Conservation (phyloP, 352 stramenopile genomes). For the Pythium folliculosum region DNA sequence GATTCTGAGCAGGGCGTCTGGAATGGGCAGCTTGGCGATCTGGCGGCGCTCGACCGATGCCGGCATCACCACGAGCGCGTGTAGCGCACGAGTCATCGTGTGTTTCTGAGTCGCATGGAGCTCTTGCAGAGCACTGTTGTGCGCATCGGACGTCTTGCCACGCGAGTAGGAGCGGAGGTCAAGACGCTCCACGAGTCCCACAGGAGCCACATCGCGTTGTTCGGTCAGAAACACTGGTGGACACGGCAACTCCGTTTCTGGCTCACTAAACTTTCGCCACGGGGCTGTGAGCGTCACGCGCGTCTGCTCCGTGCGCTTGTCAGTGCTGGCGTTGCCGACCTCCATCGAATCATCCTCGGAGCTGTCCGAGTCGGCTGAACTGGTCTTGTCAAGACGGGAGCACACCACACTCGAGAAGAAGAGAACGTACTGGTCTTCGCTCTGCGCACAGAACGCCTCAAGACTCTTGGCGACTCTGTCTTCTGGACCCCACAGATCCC, state of each 20-base stretch:
- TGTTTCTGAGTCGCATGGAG: neutral
- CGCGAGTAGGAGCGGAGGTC: no score
- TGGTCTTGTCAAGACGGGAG: neutral
- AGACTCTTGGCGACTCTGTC: neutral
- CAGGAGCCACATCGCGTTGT: neutral
- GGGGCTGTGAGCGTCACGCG: constrained; percentile 5
- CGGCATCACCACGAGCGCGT: neutral
- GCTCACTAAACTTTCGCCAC: constrained; percentile 24
- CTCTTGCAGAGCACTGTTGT: neutral
- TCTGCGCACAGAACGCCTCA: neutral
- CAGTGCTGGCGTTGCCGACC: neutral
- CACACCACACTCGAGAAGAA: neutral
- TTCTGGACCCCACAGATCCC: neutral
- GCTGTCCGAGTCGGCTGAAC: no score
- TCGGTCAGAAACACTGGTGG: neutral
- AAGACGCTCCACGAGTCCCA: neutral
- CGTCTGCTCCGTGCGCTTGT: neutral
- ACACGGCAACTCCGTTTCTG: neutral
- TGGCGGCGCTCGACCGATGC: neutral
- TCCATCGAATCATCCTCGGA: neutral
- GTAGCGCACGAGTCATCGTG: neutral
- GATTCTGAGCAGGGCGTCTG: neutral
- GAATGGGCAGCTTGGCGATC: neutral
- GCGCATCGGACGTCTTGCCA: neutral
- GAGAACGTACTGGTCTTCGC: neutral